phyloP scores from a whole-genome alignment of 345 rosid genomes.

The Durio zibethinus region DNA sequence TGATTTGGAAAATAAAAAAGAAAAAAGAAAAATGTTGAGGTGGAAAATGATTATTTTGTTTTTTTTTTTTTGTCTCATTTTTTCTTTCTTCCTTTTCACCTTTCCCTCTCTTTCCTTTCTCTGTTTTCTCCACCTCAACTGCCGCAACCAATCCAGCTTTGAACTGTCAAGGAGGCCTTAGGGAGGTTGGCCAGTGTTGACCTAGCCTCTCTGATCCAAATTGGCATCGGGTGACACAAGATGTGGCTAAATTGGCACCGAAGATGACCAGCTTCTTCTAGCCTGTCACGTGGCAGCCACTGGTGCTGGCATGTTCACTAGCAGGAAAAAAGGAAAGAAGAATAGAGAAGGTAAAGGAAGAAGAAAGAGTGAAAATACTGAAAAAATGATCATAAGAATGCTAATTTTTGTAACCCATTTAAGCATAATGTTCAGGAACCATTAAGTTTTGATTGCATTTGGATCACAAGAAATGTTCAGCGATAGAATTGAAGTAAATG shows the following conservation, averaged over 20 bases:
- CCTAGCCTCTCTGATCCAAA: background rate
- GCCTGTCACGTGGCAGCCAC: background rate
- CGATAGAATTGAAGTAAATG: no score
- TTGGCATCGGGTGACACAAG: background rate
- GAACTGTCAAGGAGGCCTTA: background rate
- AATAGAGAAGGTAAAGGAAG: background rate
- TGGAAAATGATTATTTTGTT: background rate
- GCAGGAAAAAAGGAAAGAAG: background rate
- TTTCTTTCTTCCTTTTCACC: background rate
- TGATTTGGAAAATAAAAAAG: background rate
- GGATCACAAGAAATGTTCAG: no score
- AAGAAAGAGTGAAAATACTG: background rate
- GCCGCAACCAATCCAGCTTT: background rate
- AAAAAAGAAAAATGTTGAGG: background rate
- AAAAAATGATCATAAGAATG: no score
- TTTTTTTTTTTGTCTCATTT: background rate
- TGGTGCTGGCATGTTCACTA: background rate
- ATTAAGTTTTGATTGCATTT: no score
- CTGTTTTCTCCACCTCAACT: background rate
- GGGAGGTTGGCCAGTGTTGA: conserved; percentile 1
- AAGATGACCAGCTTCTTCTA: background rate
- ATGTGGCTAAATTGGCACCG: background rate
- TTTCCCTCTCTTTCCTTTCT: background rate
- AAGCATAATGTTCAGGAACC: no score
- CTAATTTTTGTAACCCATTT: no score